These are phyloP conservation scores for Fusarium sterilihyphosum DNA, from an alignment of 2,329 filamentous ascomycete species.

Conservation along the genomic window DNA sequence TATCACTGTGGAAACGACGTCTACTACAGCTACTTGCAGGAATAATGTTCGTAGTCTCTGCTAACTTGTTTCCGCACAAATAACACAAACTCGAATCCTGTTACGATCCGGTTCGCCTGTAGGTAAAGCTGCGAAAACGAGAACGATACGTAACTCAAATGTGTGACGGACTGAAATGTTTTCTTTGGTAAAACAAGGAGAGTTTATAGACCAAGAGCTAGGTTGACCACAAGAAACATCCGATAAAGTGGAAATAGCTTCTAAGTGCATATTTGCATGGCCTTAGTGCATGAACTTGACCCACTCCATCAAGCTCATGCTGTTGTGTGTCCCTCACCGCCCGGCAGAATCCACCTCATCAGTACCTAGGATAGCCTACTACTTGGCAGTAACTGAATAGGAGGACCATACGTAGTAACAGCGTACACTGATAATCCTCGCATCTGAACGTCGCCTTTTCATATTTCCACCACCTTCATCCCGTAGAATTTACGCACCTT, in stretches of 20 bases:
- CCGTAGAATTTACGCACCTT: neutral
- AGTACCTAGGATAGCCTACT: slow-evolving; percentile 40
- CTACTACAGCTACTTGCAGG: slow-evolving; percentile 45
- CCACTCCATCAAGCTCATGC: slow-evolving; percentile 16
- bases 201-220: slow-evolving; percentile 38
- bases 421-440: slow-evolving; percentile 32
- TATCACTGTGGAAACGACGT: slow-evolving; percentile 41
- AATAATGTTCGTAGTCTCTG: slow-evolving; percentile 33
- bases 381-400: slow-evolving; percentile 43
- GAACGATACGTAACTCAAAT: slow-evolving; percentile 30
- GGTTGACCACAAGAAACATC: slow-evolving; percentile 37
- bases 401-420: slow-evolving; percentile 37
- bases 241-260: slow-evolving; percentile 30
- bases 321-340: slow-evolving; percentile 43
- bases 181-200: slow-evolving; percentile 38
- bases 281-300: slow-evolving; percentile 33
- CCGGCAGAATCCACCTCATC: slow-evolving; percentile 50
- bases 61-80: slow-evolving; percentile 19
- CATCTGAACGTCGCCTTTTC: slow-evolving; percentile 7
- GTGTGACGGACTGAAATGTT: slow-evolving; percentile 35
- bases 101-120: slow-evolving; percentile 11
- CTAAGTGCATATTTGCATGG: slow-evolving; percentile 39
- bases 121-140: slow-evolving; percentile 18
- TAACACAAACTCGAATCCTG: slow-evolving; percentile 8
- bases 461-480: neutral